A percentile compares a stretch with the other conserved stretches of the same genome.
Conservation (phyloP, 106 monocot species). For the Phalaenopsis equestris region DNA sequence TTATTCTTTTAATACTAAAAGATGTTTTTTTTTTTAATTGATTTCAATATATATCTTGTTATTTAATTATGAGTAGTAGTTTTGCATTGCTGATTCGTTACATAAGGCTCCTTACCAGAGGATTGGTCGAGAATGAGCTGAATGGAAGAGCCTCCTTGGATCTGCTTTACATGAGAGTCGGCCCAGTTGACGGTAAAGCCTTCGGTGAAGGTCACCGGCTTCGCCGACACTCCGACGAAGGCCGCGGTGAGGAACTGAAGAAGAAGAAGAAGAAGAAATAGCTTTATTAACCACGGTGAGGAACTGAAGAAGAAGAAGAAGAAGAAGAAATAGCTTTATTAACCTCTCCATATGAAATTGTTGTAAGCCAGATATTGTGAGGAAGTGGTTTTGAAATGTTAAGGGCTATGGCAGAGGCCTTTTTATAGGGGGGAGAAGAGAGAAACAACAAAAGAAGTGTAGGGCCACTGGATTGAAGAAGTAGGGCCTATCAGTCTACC, state of each 20-base stretch:
- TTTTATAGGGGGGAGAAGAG: no score
- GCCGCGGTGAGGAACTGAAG: background rate
- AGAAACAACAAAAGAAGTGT: no score
- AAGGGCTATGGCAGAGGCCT: no score
- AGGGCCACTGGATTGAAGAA: no score
- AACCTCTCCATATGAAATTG: background rate
- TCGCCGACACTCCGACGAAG: background rate
- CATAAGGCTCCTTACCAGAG: conserved; percentile 15
- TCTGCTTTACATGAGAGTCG: conserved; percentile 28
- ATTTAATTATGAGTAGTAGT: background rate
- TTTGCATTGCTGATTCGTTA: background rate
- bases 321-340: background rate
- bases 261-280: background rate
- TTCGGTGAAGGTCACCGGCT: background rate
- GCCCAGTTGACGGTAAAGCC: conserved; percentile 22
- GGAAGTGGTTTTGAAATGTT: no score
- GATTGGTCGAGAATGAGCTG: conserved; percentile 38
- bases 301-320: background rate
- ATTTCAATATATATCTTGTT: background rate
- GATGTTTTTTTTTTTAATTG: no score
- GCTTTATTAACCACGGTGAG: background rate
- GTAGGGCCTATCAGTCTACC: no score
- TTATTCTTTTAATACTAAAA: no score
- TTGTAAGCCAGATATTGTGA: no score
- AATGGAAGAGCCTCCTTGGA: conserved; percentile 23